Base-by-base conservation (phyloP, 208 protist genomes). In the Blastocrithidia nonstop region DNA sequence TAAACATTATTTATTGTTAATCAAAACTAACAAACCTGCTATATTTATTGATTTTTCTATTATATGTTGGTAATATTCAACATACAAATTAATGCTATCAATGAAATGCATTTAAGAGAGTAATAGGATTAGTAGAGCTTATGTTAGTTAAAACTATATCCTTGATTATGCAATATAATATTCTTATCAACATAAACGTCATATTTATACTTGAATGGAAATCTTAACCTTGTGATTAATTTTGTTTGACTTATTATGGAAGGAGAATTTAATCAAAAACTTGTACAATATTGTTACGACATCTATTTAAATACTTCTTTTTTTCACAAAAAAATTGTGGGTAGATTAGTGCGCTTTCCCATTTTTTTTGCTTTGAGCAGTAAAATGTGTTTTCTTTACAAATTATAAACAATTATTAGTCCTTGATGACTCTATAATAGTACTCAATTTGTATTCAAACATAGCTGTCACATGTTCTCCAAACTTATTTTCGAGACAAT, bases 61-160 rank as follows among this genome's bases (percentile, higher is more conserved):
- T 16, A n/a, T 35, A n/a, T 15, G 29, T 13, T 35, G 29, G 29
- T 15, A 35, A n/a, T 13, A 35, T 35, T 35, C 13, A 35, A 35
- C 29, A 35, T 35, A 35, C 13, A 35, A n/a, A 35, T 35, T 16
- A 35, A n/a, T 35, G 13, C 29, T 35, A n/a, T 16, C 13, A 35
- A 35, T 16, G 13, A 35, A 35, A 13, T 35, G 13, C 13, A 35
- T 15, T 43, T 21, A 43, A 21, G 29, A 8, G 8, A 43, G 11
- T 43, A 43, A 43, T 43, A 35, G 29, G 17, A 43, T 43, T n/a
- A 35, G 29, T 21, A 43, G 17, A 9, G 29, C 17, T 46, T 46
- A 17, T 31, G 27, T 46, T 4, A 32, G n/a, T 6, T 15, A 4
- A 4, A 37, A 22, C n/a, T 4, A 22, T 46, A 31, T 46, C 11